A percentile compares a stretch with the other conserved stretches of the same genome.
phyloP scores from a whole-genome alignment of 345 rosid genomes.

The Kernera saxatilis region DNA sequence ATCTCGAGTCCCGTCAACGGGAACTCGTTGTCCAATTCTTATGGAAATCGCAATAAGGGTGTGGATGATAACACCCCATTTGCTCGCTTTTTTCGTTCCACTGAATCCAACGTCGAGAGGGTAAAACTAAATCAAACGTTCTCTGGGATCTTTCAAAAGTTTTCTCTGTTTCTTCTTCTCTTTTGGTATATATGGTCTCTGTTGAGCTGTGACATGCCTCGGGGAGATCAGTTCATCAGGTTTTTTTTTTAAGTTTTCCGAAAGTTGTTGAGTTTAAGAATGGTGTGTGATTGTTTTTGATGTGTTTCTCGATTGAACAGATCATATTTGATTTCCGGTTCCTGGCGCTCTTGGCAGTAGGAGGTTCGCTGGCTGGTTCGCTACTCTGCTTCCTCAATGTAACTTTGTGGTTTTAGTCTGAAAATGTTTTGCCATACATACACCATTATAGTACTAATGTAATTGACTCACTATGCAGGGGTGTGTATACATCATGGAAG shows the following conservation, averaged over 20 bases:
- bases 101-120: conserved; percentile 73
- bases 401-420: conserved; percentile 13
- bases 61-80: conserved; percentile 17
- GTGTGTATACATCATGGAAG: conserved; percentile 65
- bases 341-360: conserved; percentile 76
- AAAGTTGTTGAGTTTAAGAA: neutral
- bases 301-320: conserved; percentile 35
- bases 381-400: conserved; percentile 89
- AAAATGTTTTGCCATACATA: neutral
- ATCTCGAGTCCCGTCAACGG: conserved; percentile 20
- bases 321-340: conserved; percentile 83
- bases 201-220: neutral
- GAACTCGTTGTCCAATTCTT: conserved; percentile 16
- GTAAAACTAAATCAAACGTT: conserved; percentile 21
- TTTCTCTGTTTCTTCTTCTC: neutral
- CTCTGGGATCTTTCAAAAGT: neutral
- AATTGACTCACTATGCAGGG: conserved; percentile 43
- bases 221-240: neutral
- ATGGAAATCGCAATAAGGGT: neutral
- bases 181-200: neutral
- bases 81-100: conserved; percentile 46
- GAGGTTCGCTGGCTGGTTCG: conserved; percentile 85
- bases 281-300: neutral
- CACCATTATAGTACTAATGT: neutral
- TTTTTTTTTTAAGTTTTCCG: neutral